Base-by-base conservation (phyloP, 805 yeast species). In the Pichia phayaonensis region DNA sequence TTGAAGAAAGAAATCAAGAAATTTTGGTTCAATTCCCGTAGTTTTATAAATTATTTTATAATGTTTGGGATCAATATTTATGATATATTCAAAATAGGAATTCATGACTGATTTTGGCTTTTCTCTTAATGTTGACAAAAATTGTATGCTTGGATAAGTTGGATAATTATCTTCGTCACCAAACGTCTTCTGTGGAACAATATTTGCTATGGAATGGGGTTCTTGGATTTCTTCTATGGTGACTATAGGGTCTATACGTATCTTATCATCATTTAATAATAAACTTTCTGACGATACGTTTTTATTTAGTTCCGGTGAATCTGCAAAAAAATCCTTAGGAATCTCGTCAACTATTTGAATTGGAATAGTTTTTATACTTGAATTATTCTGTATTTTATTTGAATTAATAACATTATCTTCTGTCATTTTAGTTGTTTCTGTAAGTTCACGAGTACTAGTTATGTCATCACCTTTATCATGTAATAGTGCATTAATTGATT, bases 1-100 rank as follows among this genome's bases (percentile, higher is more conserved):
- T 27, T 74, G 76, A 10, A 80, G 45, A 49, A 69, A 74, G 52
- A 77, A 73, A n/a, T 66, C 67, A 8, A 81, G 61, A 51, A 76
- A 71, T 13, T 72, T 75, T 0, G 73, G 56, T 39, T 81, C 86
- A 1, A 81, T 60, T 1, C 82, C 83, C 11, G 74, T 69, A 4
- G 58, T 48, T 8, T 60, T 56, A 49, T 76, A 80, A 2, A 74
- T 52, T 12, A 58, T 56, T 1, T 53, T 18, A 40, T 70, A 67
- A 1, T 61, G 59, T 0, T 51, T 43, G 0, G 66, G 44, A 1
- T 64, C 53, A 1, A 76, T 38, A 2, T 51, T 47, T 6, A 77
- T 51, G 1, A 76, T 65, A 51, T 71, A 74, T 13, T 55, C 44
- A 49, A 72, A 75, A 3, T 75, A 72, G 3, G 36, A 16, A 3